Base-by-base conservation (phyloP, 768 basidiomycete species). In the Trametes cinnabarina region DNA sequence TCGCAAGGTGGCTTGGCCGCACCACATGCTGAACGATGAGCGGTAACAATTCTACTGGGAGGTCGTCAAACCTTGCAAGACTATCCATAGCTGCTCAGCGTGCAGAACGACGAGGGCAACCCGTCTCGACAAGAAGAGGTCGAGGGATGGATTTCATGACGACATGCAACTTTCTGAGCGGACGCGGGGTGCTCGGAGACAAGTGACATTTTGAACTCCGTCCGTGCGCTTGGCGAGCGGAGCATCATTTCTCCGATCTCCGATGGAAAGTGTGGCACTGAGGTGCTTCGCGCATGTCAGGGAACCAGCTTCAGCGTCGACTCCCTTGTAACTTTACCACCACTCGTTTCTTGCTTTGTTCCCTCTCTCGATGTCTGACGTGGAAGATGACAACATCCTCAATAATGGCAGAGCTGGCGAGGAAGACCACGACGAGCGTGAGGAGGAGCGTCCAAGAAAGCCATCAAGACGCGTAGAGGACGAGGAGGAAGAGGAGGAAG, bases 1-100 rank as follows among this genome's bases (percentile, higher is more conserved):
- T 55, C 6, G 77, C 77, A 22, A 89, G 69, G 66, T 88, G 78
- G 23, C 76, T 77, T 0, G 85, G 77, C 34, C 78, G 82, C 4
- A 76, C 46, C 14, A 91, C 51, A 52, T 80, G 76, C 11, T 67
- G 70, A 44, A 90, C 62, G 20, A 92, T 78, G 15, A 76, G 63
- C 3, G 86, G 81, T 1, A 90, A 66, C 19, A 92, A 69, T 47
- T 91, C 90, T 19, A 84, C 62, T 10, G 90, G 90, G 3, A 92
- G 75, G 60, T 87, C 82, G 26, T 72, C 52, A 62, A 87, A 83
- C 32, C 58, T 48, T 5, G 48, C 30, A 15, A 57, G 41, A 7
- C 22, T 2, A 26, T 7, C 15, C 55, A 57, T 48, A 2, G 9
- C 11, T 7, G 15, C 19, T 17, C 7, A 15, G 14, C 11, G 37